Conservation (phyloP, 768 basidiomycete genomes). For the Postia placenta region DNA sequence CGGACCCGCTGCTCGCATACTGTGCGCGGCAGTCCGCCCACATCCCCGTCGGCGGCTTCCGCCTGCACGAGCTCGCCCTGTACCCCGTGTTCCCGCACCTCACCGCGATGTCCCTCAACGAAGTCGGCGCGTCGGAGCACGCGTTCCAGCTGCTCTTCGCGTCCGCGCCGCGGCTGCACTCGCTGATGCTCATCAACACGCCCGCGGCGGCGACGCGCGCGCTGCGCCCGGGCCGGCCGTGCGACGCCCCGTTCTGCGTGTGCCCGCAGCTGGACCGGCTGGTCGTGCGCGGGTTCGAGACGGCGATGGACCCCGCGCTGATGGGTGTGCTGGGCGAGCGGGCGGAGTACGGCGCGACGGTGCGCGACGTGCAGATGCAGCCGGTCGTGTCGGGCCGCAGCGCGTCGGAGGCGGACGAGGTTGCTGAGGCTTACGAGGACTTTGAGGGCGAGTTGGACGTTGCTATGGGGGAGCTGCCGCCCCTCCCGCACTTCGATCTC, state of each 20-base stretch:
- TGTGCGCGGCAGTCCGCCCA: not conserved
- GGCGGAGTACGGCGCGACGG: not conserved
- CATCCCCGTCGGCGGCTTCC: constrained; percentile 22
- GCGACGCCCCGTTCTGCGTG: not conserved
- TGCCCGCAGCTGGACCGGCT: constrained; percentile 3
- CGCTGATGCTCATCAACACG: constrained; percentile 17
- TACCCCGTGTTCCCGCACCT: constrained; percentile 32
- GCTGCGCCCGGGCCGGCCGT: constrained; percentile 1
- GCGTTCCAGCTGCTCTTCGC: constrained; percentile 14
- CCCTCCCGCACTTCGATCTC: too few relatives aligned
- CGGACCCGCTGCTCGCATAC: constrained; percentile 21
- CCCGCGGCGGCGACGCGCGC: not conserved
- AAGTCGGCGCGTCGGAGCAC: constrained; percentile 29
- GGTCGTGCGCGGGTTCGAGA: not conserved
- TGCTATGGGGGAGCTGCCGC: too few relatives aligned
- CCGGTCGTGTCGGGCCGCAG: too few relatives aligned
- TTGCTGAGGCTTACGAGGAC: too few relatives aligned
- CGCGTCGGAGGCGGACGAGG: too few relatives aligned
- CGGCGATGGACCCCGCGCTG: not conserved
- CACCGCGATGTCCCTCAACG: constrained; percentile 28
- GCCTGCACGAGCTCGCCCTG: constrained; percentile 1
- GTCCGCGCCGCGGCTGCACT: constrained; percentile 13
- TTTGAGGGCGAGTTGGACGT: too few relatives aligned
- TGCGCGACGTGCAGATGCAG: not conserved
- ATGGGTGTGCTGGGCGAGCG: not conserved